These are phyloP conservation scores for Fragilariopsis cylindrus DNA, from an alignment of 108 stramenopile genomes.

Conservation along the genomic window DNA sequence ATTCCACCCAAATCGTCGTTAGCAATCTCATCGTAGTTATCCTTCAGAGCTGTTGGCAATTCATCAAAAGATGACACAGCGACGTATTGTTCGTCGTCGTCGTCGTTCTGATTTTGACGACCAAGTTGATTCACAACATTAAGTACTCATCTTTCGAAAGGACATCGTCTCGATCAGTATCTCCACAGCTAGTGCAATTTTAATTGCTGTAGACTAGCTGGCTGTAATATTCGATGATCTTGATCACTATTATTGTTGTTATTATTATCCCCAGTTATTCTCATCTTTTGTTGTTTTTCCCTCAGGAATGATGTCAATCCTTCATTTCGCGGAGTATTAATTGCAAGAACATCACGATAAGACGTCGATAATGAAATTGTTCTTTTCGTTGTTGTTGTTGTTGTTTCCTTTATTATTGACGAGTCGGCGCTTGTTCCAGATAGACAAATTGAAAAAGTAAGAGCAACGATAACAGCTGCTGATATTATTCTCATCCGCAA, in stretches of 20 bases:
- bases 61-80: conserved; percentile 18
- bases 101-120: conserved; percentile 3
- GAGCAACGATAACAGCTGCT: not conserved
- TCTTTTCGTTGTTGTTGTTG: not conserved
- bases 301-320: not conserved
- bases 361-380: not conserved
- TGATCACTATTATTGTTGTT: not conserved
- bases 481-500: not conserved
- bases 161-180: conserved; percentile 32
- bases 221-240: conserved; percentile 20
- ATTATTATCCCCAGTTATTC: not conserved
- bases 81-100: not conserved
- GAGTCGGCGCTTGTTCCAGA: conserved; percentile 1
- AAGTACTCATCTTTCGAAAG: conserved; percentile 28
- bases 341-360: not conserved
- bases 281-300: not conserved
- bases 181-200: conserved; percentile 26
- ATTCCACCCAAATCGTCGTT: conserved; percentile 17
- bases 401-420: not conserved
- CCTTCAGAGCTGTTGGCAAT: conserved; percentile 28
- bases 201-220: conserved; percentile 14
- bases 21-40: conserved; percentile 21
- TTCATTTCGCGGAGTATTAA: not conserved
- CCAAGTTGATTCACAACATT: conserved; percentile 25
- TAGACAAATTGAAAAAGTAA: not conserved